Evolutionary conservation across 1,284 basidiomycete genomes (phyloP), one percentile per base, ranked within the genome.

Genomic region (Dichomitus squalens): DNA sequence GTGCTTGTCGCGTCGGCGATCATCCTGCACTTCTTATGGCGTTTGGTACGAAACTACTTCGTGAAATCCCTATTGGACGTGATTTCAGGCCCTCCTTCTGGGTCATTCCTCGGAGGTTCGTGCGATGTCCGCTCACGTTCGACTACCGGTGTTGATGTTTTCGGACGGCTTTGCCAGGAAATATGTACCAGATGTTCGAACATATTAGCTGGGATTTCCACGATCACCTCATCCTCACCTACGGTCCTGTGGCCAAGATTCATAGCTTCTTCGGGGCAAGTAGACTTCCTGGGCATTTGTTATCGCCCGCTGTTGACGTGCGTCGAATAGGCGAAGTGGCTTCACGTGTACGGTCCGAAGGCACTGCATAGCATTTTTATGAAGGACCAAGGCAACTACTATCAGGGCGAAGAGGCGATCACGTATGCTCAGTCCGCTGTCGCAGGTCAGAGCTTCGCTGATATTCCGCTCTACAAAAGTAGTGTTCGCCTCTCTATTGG

Each of bases 311-410:
- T 1, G n/a, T 9, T 23, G 18, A 40, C 29, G 9, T 27, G 3
- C 6, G 34, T 29, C n/a, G 12, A 7, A 2, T 12, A 69, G 67
- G 55, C 47, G 18, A 52, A 53, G 16, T 48, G 53, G 47, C 55
- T 70, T 14, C 63, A 62, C 27, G 55, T 70, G 6, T 63, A 58
- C 38, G 68, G 70, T 29, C 67, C 70, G 2, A 52, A 43, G 21
- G 70, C 70, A 0, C 52, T 72, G 34, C 64, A 69, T 35, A 64
- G 59, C 33, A 65, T 74, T 9, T 20, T 71, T 6, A 57, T 71
- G 14, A 72, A 71, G 52, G 72, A 74, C 31, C 66, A 68, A 46
- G 55, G 68, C 16, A 52, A 58, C 25, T 73, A 66, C 51, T 65
- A 66, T 21, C 65, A 70, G 38, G 46, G 33, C 27, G 18, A 23